Base-by-base conservation (phyloP, 768 basidiomycete genomes). In the Amanita muscaria region DNA sequence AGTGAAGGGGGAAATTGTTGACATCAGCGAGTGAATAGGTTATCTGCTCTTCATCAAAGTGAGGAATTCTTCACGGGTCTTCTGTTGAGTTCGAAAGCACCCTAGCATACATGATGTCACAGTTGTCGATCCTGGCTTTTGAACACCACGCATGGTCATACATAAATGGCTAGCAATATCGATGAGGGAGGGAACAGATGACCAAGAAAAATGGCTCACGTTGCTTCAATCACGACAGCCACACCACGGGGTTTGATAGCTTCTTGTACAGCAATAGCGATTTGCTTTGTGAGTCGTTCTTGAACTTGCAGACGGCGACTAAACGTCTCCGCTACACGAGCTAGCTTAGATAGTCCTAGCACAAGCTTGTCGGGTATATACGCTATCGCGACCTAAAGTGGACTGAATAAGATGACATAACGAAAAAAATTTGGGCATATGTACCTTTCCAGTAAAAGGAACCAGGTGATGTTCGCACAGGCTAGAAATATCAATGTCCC, bases 141-240 rank as follows among this genome's bases (percentile, higher is more conserved):
- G 96, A 7, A 99, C 96, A 43, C 96, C 96, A 50, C 96, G 85
- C 94, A 98, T 98, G 3, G 94, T 92, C 96, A 99, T 99, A 60
- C 94, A 98, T 63, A 97, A 76, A 65, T 98, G 94, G 18, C 90
- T 93, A 56, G 4, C 27, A 39, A 41, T 44, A 40, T 16, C 46
- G 46, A 47, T 42, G 54, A 43, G 23, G 32, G 19, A 2, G 32
- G 7, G 14, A 21, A 32, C 15, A 44, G 12, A 35, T 6, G 8
- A 15, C 35, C 15, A 21, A 48, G 8, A 47, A 8, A 21, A 8
- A 16, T 18, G 36, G 73, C 89, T 59, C 61, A 91, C 89, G 88
- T 88, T 49, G 93, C 93, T 65, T 99, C 94, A 87, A 99, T 98
- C 39, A 99, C 96, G 51, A 99, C 96, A 6, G 96, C 96, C 30